Evolutionary conservation across 352 stramenopile genomes (phyloP).

Genomic region (Elongisporangium prolatum): DNA sequence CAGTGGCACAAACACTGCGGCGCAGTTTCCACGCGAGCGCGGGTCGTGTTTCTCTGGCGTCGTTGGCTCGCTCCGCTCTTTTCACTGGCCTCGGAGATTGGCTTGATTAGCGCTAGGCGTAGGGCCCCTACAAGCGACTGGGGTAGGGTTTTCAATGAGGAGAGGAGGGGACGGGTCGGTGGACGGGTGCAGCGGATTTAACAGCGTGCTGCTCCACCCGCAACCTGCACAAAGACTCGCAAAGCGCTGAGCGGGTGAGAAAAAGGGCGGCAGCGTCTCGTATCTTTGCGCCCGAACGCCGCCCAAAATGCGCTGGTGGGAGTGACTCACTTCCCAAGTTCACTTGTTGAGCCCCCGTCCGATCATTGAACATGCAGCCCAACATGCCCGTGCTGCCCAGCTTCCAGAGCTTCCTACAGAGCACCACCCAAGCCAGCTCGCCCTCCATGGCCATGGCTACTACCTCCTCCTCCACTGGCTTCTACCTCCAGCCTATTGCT

Average conservation of each 20-base stretch:
- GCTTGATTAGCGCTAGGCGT: neutral
- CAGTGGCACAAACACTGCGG: neutral
- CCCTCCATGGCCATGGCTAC: slow-evolving; percentile 6
- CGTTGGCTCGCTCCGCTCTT: neutral
- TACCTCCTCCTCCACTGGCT: slow-evolving; percentile 1
- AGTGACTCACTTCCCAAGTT: neutral
- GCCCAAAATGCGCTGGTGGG: neutral
- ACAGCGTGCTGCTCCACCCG: neutral
- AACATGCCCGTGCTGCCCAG: slow-evolving; percentile 42
- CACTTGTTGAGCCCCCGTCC: neutral
- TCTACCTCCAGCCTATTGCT: slow-evolving; percentile 1
- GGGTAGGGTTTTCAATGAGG: neutral
- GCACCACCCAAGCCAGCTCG: slow-evolving; percentile 20
- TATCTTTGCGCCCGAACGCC: neutral
- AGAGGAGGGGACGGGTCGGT: neutral
- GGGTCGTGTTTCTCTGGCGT: neutral
- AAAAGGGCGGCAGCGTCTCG: neutral
- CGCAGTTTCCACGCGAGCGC: neutral
- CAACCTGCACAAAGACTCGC: neutral
- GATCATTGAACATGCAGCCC: neutral
- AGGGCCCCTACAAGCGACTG: neutral
- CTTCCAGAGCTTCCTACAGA: slow-evolving; percentile 55
- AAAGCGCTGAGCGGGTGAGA: neutral
- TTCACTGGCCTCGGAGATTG: neutral
- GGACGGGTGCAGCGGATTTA: neutral